These are phyloP conservation scores for Hymenoscyphus scutula DNA, from an alignment of 2,329 filamentous ascomycete species.

Conservation along the genomic window DNA sequence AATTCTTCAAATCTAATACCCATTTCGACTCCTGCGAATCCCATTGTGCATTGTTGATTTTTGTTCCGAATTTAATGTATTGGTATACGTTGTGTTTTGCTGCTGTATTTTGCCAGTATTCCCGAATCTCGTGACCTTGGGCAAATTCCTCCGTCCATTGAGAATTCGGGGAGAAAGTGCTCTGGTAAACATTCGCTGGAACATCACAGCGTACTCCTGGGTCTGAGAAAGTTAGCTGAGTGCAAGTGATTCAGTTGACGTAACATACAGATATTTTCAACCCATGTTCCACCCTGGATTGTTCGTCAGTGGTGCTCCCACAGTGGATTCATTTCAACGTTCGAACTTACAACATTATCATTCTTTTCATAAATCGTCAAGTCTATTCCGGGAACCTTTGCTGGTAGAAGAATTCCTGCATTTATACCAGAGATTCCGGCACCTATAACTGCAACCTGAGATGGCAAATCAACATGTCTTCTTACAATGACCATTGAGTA, in stretches of 20 bases:
- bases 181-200: constrained; percentile 58
- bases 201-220: constrained; percentile 29
- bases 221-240: constrained; percentile 9
- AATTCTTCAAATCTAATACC: constrained; percentile 42
- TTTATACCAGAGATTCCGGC: constrained; percentile 61
- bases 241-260: neutral
- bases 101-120: constrained; percentile 65
- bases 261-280: constrained; percentile 44
- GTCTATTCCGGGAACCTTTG: constrained; percentile 65
- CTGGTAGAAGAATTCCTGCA: constrained; percentile 62
- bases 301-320: neutral
- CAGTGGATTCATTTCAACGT: neutral
- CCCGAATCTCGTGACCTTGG: constrained; percentile 62
- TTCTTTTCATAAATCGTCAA: constrained; percentile 54
- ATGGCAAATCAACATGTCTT: neutral
- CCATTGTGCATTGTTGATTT: constrained; percentile 58
- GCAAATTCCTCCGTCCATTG: constrained; percentile 70
- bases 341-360: constrained; percentile 13
- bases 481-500: neutral
- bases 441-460: constrained; percentile 57
- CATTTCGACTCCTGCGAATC: constrained; percentile 50
- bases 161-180: constrained; percentile 63
- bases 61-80: constrained; percentile 52
- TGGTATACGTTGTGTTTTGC: constrained; percentile 63
- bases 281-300: constrained; percentile 48